Base-by-base conservation (phyloP, 2,329 filamentous ascomycete species). In the Aspergillus japonicus region DNA sequence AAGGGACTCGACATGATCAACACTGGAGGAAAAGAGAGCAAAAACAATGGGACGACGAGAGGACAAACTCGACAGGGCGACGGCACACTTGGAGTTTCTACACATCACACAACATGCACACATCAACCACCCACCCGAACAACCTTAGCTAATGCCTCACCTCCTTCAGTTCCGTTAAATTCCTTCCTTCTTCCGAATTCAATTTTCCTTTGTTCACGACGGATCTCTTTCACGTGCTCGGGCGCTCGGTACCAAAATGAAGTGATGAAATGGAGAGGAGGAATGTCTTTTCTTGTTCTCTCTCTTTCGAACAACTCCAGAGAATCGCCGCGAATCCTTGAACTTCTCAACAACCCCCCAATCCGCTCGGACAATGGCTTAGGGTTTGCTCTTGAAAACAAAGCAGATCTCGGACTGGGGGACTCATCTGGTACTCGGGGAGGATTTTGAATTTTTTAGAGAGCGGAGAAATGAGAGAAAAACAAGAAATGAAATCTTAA, bases 101-200 rank as follows among this genome's bases (percentile, higher is more conserved):
- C 33, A 54, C 14, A 47, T 14, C n/a, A 55, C 6, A 24, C 26
- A 24, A 35, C 44, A 48, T 16, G 12, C 16, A 21, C 21, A 47
- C 16, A 24, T 14, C 16, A 29, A 26, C 8, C 31, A 16, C 8
- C 35, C 16, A 51, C 21, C n/a, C 21, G 51, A 39, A 57, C 50
- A 58, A 50, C 11, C 21, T 47, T 44, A 65, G 69, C 65, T 19
- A 59, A 47, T 12, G 21, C 26, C 5, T 39, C 33, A 47, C 23
- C 23, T 7, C 33, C n/a, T 52, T 61, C 69, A 74, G 72, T 74
- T 70, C 71, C 72, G 72, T 62, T 74, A 74, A 74, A 66, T 65
- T 62, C 62, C 64, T 70, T 62, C 59, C 64, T 47, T 58, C 63
- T 66, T 66, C 65, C 67, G 66, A 67, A 68, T 59, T 65, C 69